phyloP scores from a whole-genome alignment of 768 basidiomycete species.

The Lentinula sp. region DNA sequence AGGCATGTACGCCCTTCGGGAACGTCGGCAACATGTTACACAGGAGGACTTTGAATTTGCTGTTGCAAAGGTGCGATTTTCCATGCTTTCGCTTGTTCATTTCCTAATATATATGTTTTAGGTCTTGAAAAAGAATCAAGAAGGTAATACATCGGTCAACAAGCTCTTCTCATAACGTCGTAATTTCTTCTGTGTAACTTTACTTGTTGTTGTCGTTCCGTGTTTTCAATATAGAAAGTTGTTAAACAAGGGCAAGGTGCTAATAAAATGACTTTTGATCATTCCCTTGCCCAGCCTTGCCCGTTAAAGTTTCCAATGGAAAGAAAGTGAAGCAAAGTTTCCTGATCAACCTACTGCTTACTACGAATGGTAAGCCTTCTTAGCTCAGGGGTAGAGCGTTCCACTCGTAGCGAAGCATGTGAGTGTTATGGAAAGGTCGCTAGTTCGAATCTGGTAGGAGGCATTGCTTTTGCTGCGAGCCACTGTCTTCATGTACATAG shows the following conservation, averaged over 20 bases:
- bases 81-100: constrained; percentile 3
- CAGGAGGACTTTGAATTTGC: constrained; percentile 99
- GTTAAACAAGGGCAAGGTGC: neutral
- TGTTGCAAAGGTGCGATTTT: constrained; percentile 73
- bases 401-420: neutral
- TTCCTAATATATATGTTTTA: constrained; percentile 15
- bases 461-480: neutral
- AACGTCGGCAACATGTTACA: constrained; percentile 93
- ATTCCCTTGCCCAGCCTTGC: too few relatives aligned
- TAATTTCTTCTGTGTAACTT: constrained; percentile 13
- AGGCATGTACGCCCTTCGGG: constrained; percentile 95
- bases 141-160: constrained; percentile 89
- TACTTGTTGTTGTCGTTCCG: too few relatives aligned
- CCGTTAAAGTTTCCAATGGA: too few relatives aligned
- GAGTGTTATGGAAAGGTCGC: neutral
- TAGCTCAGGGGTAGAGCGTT: constrained; percentile 5
- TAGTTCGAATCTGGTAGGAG: constrained; percentile 4
- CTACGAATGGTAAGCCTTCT: neutral
- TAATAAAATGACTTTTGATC: too few relatives aligned
- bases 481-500: too few relatives aligned
- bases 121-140: constrained; percentile 95
- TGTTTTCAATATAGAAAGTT: too few relatives aligned
- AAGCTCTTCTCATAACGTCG: constrained; percentile 75
- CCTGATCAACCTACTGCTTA: too few relatives aligned
- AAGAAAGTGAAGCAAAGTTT: too few relatives aligned